phyloP scores from a whole-genome alignment of 148 eudicot species.

The Gaultheria prostrata region DNA sequence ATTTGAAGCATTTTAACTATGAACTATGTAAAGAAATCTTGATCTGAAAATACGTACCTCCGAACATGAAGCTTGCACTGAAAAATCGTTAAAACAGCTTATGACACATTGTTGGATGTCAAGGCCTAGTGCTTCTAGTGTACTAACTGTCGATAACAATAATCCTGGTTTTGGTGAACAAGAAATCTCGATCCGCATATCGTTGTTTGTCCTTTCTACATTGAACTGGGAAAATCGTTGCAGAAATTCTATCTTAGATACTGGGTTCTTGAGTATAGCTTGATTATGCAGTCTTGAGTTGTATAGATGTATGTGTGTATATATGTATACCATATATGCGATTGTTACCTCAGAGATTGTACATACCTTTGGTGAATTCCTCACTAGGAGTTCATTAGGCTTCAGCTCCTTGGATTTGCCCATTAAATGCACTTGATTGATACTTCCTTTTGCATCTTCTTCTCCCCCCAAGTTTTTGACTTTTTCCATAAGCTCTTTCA shows the following conservation, averaged over 20 bases:
- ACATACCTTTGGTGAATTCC: constrained; percentile 35
- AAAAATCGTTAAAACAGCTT: constrained; percentile 46
- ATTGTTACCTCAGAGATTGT: background rate
- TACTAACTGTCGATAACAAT: constrained; percentile 37
- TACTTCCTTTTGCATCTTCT: constrained; percentile 16
- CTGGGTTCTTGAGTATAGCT: background rate
- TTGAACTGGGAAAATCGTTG: constrained; percentile 29
- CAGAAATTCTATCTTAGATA: background rate
- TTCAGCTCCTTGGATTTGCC: constrained; percentile 27
- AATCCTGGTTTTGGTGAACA: constrained; percentile 50
- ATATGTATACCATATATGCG: background rate
- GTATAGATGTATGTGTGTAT: background rate
- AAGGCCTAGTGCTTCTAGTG: constrained; percentile 39
- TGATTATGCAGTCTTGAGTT: background rate
- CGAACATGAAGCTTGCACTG: constrained; percentile 43
- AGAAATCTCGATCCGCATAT: constrained; percentile 31
- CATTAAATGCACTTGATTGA: constrained; percentile 9
- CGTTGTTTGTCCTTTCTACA: constrained; percentile 32
- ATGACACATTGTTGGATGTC: constrained; percentile 46
- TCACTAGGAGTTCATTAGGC: constrained; percentile 28
- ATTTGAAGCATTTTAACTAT: background rate
- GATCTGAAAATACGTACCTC: constrained; percentile 30
- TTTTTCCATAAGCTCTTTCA: constrained; percentile 45
- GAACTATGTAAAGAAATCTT: background rate
- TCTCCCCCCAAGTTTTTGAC: constrained; percentile 29